Percentiles rank a stretch among this genome's conserved stretches.
Evolutionary conservation across 805 yeast species (phyloP).

Genomic region (Cyberlindnera saturnus): DNA sequence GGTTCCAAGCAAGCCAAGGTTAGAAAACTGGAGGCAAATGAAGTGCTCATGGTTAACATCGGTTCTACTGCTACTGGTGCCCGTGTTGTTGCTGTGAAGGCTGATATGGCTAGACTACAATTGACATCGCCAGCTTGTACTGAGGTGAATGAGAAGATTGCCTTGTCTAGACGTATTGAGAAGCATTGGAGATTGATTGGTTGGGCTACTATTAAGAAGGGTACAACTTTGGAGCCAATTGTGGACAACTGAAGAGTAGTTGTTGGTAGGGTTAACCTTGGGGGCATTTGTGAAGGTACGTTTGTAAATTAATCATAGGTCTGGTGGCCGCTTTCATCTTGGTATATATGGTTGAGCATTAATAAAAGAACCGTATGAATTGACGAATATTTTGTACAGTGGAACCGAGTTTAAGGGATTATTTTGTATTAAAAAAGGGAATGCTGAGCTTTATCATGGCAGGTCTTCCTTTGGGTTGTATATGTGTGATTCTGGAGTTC

Average conservation of each 20-base stretch:
- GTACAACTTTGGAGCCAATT: conserved; percentile 76
- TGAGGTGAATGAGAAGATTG: conserved; percentile 96
- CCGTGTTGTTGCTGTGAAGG: conserved; percentile 94
- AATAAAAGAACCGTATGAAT: too few relatives aligned
- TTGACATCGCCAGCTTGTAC: conserved; percentile 99
- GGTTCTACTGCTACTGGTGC: conserved; percentile 99
- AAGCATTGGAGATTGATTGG: conserved; percentile 99
- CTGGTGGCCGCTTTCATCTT: too few relatives aligned
- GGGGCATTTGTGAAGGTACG: background rate
- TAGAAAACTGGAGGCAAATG: conserved; percentile 87
- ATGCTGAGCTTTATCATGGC: too few relatives aligned
- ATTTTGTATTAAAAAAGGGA: too few relatives aligned
- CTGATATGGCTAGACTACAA: conserved; percentile 98
- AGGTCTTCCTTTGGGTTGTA: too few relatives aligned
- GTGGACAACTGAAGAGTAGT: conserved; percentile 2
- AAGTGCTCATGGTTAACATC: conserved; percentile 96
- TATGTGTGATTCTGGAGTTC: too few relatives aligned
- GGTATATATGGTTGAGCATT: too few relatives aligned
- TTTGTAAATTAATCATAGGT: background rate
- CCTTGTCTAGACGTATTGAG: conserved; percentile 97
- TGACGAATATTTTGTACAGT: too few relatives aligned
- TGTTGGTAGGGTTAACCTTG: background rate
- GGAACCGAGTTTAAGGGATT: too few relatives aligned
- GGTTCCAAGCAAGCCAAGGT: conserved; percentile 97
- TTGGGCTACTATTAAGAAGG: conserved; percentile 98